Base-by-base conservation (phyloP, 495 filamentous ascomycete genomes). In the Letharia lupina region DNA sequence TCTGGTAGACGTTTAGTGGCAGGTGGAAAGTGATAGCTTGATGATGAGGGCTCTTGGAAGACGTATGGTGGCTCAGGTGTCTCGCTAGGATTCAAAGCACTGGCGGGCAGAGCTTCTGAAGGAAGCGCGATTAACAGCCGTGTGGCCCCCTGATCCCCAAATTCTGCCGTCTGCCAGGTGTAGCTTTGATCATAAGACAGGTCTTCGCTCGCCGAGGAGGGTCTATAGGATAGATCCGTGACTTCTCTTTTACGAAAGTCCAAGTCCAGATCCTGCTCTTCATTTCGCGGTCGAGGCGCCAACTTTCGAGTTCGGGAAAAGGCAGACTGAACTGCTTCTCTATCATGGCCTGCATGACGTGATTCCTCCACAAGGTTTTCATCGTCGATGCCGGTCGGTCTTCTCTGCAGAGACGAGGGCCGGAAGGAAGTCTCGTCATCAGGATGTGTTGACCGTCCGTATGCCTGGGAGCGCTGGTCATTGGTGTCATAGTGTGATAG, bases 1-100 rank as follows among this genome's bases (percentile, higher is more conserved):
- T 31, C 47, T 40, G 56, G 61, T 23, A 20, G 45, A 54, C 15
- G 41, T 28, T 66, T 40, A 2, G 18, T 23, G 10, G 9, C 40
- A n/a, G 42, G 8, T 41, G 52, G 48, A 35, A 60, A 28, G 12
- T 20, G 13, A 42, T 50, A 50, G 41, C 60, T 52, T 42, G 58
- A 39, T 28, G 54, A 15, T 31, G 31, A 20, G 61, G 18, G 35
- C 5, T 54, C 41, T 37, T 54, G n/a, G 7, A 12, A 11, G 13
- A 23, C 23, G n/a, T 31, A 28, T 23, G 57, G 47, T 54, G 50
- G 16, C 33, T 52, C 40, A 39, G 62, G 62, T 10, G 65, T 59
- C n/a, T 50, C 48, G 20, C 13, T 11, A 44, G 58, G 47, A 37
- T 50, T 63, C 50, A 65, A 18, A 39, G 48, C 60, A 60, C 60